Conservation (phyloP, 2,329 filamentous ascomycete genomes). For the Metarhizium sp. region DNA sequence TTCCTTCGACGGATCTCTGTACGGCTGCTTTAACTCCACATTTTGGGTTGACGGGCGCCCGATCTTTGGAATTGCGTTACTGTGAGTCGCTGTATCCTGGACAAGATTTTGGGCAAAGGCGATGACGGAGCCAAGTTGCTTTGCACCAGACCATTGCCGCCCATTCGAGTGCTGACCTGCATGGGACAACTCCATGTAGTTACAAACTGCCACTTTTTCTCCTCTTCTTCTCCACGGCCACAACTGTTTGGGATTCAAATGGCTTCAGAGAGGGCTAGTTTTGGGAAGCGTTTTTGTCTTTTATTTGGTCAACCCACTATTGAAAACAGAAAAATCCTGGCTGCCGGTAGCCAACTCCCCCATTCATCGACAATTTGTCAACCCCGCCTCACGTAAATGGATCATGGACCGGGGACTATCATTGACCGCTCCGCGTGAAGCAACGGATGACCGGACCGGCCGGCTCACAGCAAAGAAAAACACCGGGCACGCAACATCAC, state of each 20-base stretch:
- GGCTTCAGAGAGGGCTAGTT: not conserved
- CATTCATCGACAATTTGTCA: not conserved
- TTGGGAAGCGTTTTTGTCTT: not conserved
- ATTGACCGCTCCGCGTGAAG: not conserved
- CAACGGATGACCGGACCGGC: not conserved
- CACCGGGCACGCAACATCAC: not conserved
- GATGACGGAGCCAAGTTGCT: not conserved
- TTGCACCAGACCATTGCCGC: not conserved
- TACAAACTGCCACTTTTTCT: not conserved
- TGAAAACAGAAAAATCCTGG: not conserved
- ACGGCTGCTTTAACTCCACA: not conserved
- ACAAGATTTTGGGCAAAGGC: not conserved
- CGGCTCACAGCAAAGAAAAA: not conserved
- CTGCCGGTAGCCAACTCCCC: not conserved
- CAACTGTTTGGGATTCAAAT: not conserved
- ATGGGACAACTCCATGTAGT: not conserved
- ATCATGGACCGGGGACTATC: not conserved
- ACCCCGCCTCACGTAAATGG: not conserved
- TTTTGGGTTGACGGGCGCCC: not conserved
- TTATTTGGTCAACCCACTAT: not conserved
- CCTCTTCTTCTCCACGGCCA: not conserved
- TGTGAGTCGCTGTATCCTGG: not conserved
- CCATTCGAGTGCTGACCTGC: not conserved
- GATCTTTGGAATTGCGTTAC: not conserved
- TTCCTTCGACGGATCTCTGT: not conserved